These are phyloP conservation scores for Pichia ethanolica DNA, from an alignment of 805 yeast species.

Conservation along the genomic window DNA sequence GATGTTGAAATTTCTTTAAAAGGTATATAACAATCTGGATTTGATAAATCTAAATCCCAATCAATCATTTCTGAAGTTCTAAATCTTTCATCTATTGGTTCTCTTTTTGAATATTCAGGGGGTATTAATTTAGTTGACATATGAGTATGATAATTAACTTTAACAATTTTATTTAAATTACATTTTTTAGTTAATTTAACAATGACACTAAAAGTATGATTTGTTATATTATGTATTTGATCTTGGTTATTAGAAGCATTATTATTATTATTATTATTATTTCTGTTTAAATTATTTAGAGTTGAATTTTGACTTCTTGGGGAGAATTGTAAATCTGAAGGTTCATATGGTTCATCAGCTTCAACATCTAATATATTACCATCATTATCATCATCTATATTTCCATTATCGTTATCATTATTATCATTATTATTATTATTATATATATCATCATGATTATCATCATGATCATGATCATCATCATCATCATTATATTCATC, in stretches of 20 bases:
- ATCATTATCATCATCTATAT: slow-evolving; percentile 11
- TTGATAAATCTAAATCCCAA: slow-evolving; percentile 36
- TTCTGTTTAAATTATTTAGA: too few species aligned
- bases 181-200: slow-evolving; percentile 37
- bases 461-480: slow-evolving; percentile 17
- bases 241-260: not conserved
- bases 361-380: not conserved
- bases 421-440: slow-evolving; percentile 2
- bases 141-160: slow-evolving; percentile 35
- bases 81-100: slow-evolving; percentile 37
- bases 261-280: too few species aligned
- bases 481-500: slow-evolving; percentile 17
- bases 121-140: slow-evolving; percentile 41
- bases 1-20: slow-evolving; percentile 12
- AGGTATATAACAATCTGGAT: slow-evolving; percentile 31
- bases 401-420: slow-evolving; percentile 17
- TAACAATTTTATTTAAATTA: slow-evolving; percentile 29
- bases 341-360: not conserved
- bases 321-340: not conserved
- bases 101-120: slow-evolving; percentile 35
- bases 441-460: slow-evolving; percentile 21
- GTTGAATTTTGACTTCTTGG: not conserved
- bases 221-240: slow-evolving; percentile 20
- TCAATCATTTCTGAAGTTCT: slow-evolving; percentile 34
- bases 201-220: slow-evolving; percentile 47